Base-by-base conservation (phyloP, 176 grass and related monocot genomes). In the Melocanna baccifera region DNA sequence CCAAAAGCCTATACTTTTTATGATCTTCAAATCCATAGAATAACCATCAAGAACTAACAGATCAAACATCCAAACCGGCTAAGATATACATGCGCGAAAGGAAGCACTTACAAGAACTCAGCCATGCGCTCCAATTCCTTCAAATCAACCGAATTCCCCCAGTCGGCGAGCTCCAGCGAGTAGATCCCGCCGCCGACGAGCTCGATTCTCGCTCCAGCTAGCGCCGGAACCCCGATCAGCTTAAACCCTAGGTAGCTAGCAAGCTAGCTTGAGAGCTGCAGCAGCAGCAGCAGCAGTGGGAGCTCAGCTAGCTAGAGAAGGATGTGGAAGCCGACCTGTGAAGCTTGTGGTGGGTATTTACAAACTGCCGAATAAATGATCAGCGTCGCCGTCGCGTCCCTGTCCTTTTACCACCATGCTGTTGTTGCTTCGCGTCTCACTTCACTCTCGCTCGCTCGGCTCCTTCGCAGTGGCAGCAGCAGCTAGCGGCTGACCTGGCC, bases 321-420 rank as follows among this genome's bases (percentile, higher is more conserved):
- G 84, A 90, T 83, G 84, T 66, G 84, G 83, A 89, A 89, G 77
- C 71, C 62, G 52, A 89, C 77, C 71, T 75, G 84, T 76, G 88
- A 77, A 57, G 73, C 47, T 67, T 90, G 79, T 90, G 83, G 88
- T 78, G 88, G 59, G 48, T 79, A 87, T 90, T 79, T 84, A 73
- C 79, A 30, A 67, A 30, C 73, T 82, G 74, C n/a, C 23, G 63
- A 55, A 81, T 89, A 78, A 78, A 90, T 90, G 88, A 74, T 83
- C 84, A 36, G 74, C 84, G 79, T 83, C 88, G 67, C 74, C 83
- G 66, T 90, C 88, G 57, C 62, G 59, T 67, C 88, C 65, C 79
- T 70, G 79, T 90, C 73, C 39, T 83, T 90, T 90, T 73, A 86
- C 88, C 84, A 73, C 73, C 66, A 73, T 81, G 73, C 63, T 9